Base-by-base conservation (phyloP, 345 rosid genomes). In the Stellera chamaejasme region DNA sequence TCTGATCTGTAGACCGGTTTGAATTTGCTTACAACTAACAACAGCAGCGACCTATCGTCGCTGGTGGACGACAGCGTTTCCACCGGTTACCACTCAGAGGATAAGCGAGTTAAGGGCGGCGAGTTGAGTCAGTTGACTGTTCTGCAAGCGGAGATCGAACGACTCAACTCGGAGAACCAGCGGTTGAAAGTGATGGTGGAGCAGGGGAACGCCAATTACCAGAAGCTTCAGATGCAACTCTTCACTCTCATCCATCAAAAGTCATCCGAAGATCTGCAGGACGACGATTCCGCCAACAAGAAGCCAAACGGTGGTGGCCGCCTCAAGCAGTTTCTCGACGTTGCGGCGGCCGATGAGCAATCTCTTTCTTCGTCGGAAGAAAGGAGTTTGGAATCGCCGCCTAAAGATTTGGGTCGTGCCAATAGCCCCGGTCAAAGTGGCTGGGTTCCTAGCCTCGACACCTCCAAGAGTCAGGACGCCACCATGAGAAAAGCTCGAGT, bases 401-500 rank as follows among this genome's bases (percentile, higher is more conserved):
- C 80, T 0, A 59, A 56, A n/a, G 58, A 16, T 51, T 47, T 25
- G 48, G 47, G 11, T 13, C 60, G 74, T 63, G 26, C 39, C 39
- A 80, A 69, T 19, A 72, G 83, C 43, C 78, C 77, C 1, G 81
- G 77, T 73, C 77, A 66, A 55, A 72, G 68, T 2, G 52, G 62
- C 45, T 81, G 81, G 71, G 75, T 68, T 28, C 74, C 80, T 0
- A 77, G 79, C 57, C 61, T 75, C 39, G 75, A 64, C 62, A 66
- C 85, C 1, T 10, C 80, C 0, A 79, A 76, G 67, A 54, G 54
- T 62, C 65, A 54, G 39, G 86, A 85, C 67, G 84, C 92, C 5
- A 82, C 86, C 13, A 82, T 82, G 63, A 70, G 85, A 67, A 82
- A 85, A 69, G 84, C 88, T 41, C 79, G 86, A 3, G 93, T 82